These are phyloP conservation scores for Coemansia erecta DNA, from an alignment of 192 early-diverging fungal genomes.

Conservation along the genomic window DNA sequence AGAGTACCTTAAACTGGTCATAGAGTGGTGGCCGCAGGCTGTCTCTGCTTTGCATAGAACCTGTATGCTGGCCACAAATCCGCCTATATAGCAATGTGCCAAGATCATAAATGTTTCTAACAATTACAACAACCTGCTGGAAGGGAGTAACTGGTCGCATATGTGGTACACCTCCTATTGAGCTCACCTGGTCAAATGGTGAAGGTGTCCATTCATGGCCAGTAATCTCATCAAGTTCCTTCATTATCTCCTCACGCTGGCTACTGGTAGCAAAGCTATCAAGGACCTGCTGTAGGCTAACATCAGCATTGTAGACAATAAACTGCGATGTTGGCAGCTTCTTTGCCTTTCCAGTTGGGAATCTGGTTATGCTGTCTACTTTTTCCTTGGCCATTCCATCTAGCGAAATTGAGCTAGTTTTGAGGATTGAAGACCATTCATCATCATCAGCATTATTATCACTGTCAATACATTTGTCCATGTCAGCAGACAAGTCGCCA, in stretches of 20 bases:
- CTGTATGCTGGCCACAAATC: slow-evolving; percentile 1
- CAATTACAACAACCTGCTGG: slow-evolving; percentile 37
- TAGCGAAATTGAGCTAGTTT: slow-evolving; percentile 14
- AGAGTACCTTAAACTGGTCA: slow-evolving; percentile 47
- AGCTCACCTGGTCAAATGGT: slow-evolving; percentile 29
- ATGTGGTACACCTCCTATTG: slow-evolving; percentile 26
- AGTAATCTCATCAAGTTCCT: slow-evolving; percentile 17
- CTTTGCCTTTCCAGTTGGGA: neutral
- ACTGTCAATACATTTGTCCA: neutral
- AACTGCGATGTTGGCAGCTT: neutral
- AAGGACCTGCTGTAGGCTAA: slow-evolving; percentile 23
- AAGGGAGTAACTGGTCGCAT: slow-evolving; percentile 38
- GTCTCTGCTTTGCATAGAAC: slow-evolving; percentile 6
- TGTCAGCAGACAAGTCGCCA: neutral
- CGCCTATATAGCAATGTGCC: slow-evolving; percentile 8
- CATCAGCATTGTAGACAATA: slow-evolving; percentile 24
- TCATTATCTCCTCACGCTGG: slow-evolving; percentile 3
- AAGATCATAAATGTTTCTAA: slow-evolving; percentile 39
- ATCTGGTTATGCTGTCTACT: neutral
- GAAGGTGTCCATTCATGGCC: slow-evolving; percentile 30
- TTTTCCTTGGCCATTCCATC: neutral
- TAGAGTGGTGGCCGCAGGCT: slow-evolving; percentile 45
- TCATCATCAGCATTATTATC: neutral
- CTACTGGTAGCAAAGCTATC: slow-evolving; percentile 21
- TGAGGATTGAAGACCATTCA: slow-evolving; percentile 31